Evolutionary conservation across 2,329 filamentous ascomycete species (phyloP), one percentile per base, ranked within the genome.

Genomic region (Madurella fahalii): DNA sequence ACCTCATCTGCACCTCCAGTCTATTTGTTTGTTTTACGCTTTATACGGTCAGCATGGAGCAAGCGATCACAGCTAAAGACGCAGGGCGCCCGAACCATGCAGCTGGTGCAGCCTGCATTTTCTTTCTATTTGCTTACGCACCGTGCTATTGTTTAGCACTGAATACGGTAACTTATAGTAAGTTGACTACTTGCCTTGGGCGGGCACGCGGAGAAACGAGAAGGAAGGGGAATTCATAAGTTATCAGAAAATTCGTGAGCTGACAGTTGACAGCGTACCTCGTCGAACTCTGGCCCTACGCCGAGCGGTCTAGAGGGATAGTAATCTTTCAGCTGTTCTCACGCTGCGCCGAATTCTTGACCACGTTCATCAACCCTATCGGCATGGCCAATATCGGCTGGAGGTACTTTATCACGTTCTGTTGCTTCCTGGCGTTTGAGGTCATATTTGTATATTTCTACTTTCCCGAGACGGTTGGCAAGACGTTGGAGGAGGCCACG

Each of bases 61-160:
- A 30, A 12, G 45, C 45, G 15, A 47, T 47, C 30, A 17, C 13
- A 15, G 45, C 30, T 13, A 47, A 34, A 3, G 16, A 8, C 9
- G 18, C 20, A 2, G 31, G 45, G 1, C 64, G 61, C 25, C 42
- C 48, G 7, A 68, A 68, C 49, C 50, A 63, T 30, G 54, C 55
- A 9, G 70, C 71, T 2, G 69, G 64, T 12, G 67, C 68, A 37
- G 64, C 72, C 4, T 66, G 64, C 11, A 68, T 85, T 32, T 75
- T 83, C 65, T 84, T 82, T 65, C 80, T 79, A 60, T 84, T 81
- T 58, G 68, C 73, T 5, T 84, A 82, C 64, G 74, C 74, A 4
- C 78, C 80, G 1, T 72, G 69, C 59, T 85, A 84, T 65, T 83
- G 84, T 59, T 73, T 84, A 47, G 82, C 80, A 4, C 82, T 84